Conservation (phyloP, 202 grass and related monocot species). For the Hordeum pubiflorum region DNA sequence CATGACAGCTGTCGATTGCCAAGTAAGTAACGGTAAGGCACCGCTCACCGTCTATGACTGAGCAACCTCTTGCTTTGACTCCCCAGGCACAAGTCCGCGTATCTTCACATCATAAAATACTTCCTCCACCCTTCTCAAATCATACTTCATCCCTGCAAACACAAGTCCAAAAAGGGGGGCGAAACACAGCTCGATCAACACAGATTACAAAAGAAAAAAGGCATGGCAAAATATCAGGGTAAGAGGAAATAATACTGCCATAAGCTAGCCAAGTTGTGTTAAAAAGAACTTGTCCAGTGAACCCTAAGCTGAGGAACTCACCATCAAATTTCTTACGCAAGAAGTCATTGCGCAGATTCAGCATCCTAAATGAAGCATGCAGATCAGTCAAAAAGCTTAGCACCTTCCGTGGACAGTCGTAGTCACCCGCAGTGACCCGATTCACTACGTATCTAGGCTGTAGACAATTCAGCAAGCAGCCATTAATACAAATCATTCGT, state of each 20-base stretch:
- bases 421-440: constrained; percentile 76
- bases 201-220: not conserved
- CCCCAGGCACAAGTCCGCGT: constrained; percentile 55
- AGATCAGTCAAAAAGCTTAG: constrained; percentile 79
- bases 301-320: constrained; percentile 24
- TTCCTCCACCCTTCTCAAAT: constrained; percentile 90
- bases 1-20: not conserved
- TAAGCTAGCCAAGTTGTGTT: not conserved
- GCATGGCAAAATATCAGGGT: not conserved
- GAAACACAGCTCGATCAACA: not conserved
- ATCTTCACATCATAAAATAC: constrained; percentile 98
- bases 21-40: not conserved
- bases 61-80: constrained; percentile 23
- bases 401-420: constrained; percentile 82
- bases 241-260: not conserved
- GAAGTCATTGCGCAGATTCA: constrained; percentile 94
- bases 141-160: constrained; percentile 90
- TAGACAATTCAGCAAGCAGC: not conserved
- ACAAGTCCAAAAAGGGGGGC: not conserved
- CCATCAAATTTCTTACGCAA: constrained; percentile 96
- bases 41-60: not conserved
- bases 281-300: not conserved
- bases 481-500: no score
- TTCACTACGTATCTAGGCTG: constrained; percentile 88
- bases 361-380: constrained; percentile 88